phyloP scores from a whole-genome alignment of 495 filamentous ascomycete genomes.

The Penicillium dipodomyicola region DNA sequence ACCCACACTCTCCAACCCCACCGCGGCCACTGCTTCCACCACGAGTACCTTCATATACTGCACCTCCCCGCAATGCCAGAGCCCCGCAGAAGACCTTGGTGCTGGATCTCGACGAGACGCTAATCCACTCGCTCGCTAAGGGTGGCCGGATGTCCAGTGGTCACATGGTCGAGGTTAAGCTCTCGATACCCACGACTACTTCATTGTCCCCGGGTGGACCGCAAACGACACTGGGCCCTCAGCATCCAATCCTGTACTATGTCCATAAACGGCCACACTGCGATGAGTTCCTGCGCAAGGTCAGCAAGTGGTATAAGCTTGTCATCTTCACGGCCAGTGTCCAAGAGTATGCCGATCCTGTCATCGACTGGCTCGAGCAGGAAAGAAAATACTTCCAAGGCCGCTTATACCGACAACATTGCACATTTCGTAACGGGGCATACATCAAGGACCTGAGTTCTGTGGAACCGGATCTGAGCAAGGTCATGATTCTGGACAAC shows the following conservation, averaged over 20 bases:
- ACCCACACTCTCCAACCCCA: conserved; percentile 83
- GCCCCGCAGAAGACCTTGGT: conserved; percentile 83
- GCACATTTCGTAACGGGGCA: conserved; percentile 88
- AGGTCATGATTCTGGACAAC: conserved; percentile 98
- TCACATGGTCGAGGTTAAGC: conserved; percentile 98
- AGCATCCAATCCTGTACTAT: conserved; percentile 97
- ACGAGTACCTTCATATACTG: conserved; percentile 78
- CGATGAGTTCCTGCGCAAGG: conserved; percentile 93
- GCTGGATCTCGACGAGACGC: conserved; percentile 91
- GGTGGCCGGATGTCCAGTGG: conserved; percentile 93
- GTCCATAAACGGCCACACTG: conserved; percentile 97
- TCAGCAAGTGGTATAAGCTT: conserved; percentile 98
- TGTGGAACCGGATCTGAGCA: conserved; percentile 92
- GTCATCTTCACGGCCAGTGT: conserved; percentile 96
- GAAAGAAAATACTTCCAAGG: conserved; percentile 93
- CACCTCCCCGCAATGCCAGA: conserved; percentile 43
- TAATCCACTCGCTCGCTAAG: conserved; percentile 96
- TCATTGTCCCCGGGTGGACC: conserved; percentile 59
- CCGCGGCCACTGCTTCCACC: conserved; percentile 85
- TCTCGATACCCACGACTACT: conserved; percentile 61
- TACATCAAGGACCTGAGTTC: conserved; percentile 98
- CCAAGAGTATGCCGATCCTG: conserved; percentile 97
- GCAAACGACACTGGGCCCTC: conserved; percentile 67
- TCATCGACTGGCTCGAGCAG: conserved; percentile 97
- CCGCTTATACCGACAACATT: conserved; percentile 93